Evolutionary conservation across 2,329 filamentous ascomycete species (phyloP).

Genomic region (Trichocomaceae sp.): DNA sequence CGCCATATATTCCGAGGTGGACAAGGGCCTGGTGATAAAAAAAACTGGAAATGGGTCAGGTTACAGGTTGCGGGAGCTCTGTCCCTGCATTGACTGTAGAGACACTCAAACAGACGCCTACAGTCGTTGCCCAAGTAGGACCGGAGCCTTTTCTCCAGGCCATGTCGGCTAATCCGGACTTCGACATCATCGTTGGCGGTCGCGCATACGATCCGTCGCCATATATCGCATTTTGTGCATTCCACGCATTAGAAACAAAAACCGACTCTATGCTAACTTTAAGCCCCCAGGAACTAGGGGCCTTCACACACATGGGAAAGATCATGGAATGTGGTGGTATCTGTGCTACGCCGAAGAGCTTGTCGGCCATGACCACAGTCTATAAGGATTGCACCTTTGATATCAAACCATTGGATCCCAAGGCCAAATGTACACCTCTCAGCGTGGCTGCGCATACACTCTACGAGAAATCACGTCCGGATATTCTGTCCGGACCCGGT

Average conservation of each 20-base stretch:
- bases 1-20: not conserved
- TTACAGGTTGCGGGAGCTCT: not conserved
- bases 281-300: constrained; percentile 24
- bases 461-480: constrained; percentile 51
- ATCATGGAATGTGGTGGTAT: constrained; percentile 19
- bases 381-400: constrained; percentile 43
- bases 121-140: not conserved
- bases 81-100: not conserved
- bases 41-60: not conserved
- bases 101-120: not conserved
- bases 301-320: constrained; percentile 49
- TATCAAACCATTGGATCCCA: constrained; percentile 36
- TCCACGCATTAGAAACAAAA: too few species aligned
- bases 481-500: constrained; percentile 46
- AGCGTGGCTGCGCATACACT: constrained; percentile 50
- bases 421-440: constrained; percentile 40
- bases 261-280: constrained; percentile 23
- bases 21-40: not conserved
- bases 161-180: constrained; percentile 16
- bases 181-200: constrained; percentile 46
- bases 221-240: constrained; percentile 29
- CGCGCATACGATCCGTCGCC: constrained; percentile 38
- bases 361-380: constrained; percentile 38
- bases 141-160: not conserved
- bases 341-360: constrained; percentile 45